phyloP scores from a whole-genome alignment of 108 stramenopile genomes.

The Fragilariopsis cylindrus region DNA sequence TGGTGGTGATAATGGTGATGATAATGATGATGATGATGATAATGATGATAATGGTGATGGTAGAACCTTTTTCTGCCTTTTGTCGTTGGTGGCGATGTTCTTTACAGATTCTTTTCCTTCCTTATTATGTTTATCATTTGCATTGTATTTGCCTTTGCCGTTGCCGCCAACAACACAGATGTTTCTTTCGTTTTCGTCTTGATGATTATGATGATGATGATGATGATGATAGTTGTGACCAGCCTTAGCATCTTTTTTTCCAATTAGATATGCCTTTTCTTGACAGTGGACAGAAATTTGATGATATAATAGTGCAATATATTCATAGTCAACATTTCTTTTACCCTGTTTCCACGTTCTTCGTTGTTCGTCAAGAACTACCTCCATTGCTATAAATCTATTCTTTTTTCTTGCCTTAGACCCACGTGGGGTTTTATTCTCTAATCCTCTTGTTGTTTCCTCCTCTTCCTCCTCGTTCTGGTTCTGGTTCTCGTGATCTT shows the following conservation, averaged over 20 bases:
- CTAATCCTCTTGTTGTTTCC: slow-evolving; percentile 15
- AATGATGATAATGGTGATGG: no score
- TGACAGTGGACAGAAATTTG: slow-evolving; percentile 5
- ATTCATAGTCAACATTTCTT: background rate
- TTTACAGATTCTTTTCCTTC: no score
- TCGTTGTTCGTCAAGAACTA: slow-evolving; percentile 25
- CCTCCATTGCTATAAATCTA: background rate
- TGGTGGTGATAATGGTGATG: background rate
- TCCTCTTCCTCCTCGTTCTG: background rate
- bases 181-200: no score
- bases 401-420: background rate
- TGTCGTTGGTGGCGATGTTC: no score
- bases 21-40: no score
- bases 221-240: background rate
- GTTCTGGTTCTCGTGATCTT: no score
- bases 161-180: background rate
- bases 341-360: background rate
- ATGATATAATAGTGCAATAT: slow-evolving; percentile 5
- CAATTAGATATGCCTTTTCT: background rate
- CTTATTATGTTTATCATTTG: no score
- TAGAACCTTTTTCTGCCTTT: no score
- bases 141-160: background rate
- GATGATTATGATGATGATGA: no score
- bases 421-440: slow-evolving; percentile 17
- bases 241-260: background rate